Evolutionary conservation across 2,329 filamentous ascomycete species (phyloP).

Genomic region (Claviceps quebecensis): DNA sequence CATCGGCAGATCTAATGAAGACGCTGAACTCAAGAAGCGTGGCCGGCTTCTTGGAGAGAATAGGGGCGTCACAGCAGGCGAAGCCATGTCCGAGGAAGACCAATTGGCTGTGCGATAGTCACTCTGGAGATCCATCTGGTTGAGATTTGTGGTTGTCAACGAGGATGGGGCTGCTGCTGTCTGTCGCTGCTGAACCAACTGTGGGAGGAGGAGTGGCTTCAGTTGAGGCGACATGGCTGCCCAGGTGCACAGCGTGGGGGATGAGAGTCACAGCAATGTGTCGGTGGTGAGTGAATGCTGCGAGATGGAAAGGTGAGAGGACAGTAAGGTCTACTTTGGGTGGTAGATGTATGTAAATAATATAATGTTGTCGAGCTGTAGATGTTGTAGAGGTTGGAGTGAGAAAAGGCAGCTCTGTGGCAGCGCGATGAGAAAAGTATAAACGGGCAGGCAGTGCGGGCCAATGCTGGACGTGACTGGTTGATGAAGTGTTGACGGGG

Average conservation of each 20-base stretch:
- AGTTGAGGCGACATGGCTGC: conserved; percentile 5
- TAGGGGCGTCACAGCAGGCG: conserved; percentile 52
- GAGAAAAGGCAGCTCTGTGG: too few species aligned
- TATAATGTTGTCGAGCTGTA: too few species aligned
- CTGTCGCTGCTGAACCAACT: conserved; percentile 4
- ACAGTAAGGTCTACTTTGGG: too few species aligned
- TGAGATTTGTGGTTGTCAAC: conserved; percentile 20
- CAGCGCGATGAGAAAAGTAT: too few species aligned
- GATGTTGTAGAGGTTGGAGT: too few species aligned
- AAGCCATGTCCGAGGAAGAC: conserved; percentile 52
- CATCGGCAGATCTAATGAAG: conserved; percentile 53
- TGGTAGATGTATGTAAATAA: too few species aligned
- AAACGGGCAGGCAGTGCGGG: neutral
- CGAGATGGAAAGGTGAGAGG: neutral
- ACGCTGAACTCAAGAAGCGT: conserved; percentile 60
- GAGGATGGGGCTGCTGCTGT: conserved; percentile 8
- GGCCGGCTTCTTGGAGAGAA: conserved; percentile 51
- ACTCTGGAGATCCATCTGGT: conserved; percentile 22
- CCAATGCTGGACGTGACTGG: neutral
- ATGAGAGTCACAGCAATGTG: conserved; percentile 1
- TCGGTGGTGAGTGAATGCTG: neutral
- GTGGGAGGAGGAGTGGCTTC: conserved; percentile 6
- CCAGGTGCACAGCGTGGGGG: conserved; percentile 1
- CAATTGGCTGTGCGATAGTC: conserved; percentile 36
- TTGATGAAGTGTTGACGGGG: neutral